Evolutionary conservation across 2,329 filamentous ascomycete genomes (phyloP).

Genomic region (Corinectria fuckeliana): DNA sequence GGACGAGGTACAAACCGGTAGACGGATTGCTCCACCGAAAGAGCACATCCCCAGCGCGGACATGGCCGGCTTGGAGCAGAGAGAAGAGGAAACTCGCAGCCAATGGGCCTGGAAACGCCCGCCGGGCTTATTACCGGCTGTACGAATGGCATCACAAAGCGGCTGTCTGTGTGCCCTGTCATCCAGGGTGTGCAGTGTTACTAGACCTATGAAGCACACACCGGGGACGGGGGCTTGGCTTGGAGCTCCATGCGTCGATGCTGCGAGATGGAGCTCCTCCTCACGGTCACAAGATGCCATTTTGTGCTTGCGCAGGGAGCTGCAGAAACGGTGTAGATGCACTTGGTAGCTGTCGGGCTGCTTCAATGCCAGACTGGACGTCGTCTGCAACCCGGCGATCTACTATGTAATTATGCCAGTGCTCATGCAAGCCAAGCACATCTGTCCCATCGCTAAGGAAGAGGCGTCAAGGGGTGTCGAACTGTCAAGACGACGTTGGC

Average conservation of each 20-base stretch:
- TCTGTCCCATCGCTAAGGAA: not conserved
- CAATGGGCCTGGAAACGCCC: not conserved
- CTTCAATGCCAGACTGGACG: not conserved
- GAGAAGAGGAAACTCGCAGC: not conserved
- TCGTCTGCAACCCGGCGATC: not conserved
- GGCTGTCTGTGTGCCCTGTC: not conserved
- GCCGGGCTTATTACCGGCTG: not conserved
- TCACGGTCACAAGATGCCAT: not conserved
- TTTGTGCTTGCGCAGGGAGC: too few relatives aligned
- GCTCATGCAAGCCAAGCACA: not conserved
- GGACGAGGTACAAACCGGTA: too few relatives aligned
- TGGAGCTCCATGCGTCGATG: not conserved
- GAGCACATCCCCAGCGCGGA: conserved; percentile 4
- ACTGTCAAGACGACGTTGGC: not conserved
- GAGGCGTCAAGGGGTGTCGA: not conserved
- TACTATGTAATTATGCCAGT: too few relatives aligned
- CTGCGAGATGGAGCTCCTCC: not conserved
- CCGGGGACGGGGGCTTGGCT: not conserved
- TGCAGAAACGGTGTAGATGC: not conserved
- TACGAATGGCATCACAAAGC: not conserved
- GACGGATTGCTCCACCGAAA: conserved; percentile 13
- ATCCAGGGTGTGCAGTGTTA: not conserved
- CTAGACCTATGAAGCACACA: not conserved
- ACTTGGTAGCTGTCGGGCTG: too few relatives aligned
- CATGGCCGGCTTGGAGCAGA: not conserved